Percentiles rank a stretch among this genome's conserved stretches.
phyloP scores from a whole-genome alignment of 164 flowering plant genomes.

The Amborella trichopoda region DNA sequence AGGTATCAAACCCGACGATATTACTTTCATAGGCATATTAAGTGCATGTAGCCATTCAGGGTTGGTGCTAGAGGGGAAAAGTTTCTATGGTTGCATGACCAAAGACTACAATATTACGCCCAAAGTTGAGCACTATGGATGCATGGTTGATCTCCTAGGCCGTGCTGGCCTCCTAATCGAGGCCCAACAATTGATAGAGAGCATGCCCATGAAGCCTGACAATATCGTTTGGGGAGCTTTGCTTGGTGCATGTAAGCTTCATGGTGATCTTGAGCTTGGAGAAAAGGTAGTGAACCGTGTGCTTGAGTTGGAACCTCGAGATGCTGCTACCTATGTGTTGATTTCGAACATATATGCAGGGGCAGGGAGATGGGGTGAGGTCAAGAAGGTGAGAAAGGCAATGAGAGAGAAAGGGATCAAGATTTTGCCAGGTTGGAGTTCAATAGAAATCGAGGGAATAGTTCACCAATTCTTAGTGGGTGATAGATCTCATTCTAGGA shows the following conservation, averaged over 20 bases:
- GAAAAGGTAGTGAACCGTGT: conserved; percentile 5
- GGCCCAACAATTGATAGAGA: conserved; percentile 9
- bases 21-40: conserved; percentile 17
- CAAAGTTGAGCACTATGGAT: conserved; percentile 17
- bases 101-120: conserved; percentile 10
- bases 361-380: conserved; percentile 8
- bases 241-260: conserved; percentile 10
- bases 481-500: conserved; percentile 7
- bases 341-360: conserved; percentile 11
- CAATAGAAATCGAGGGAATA: conserved; percentile 9
- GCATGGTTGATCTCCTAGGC: conserved; percentile 20
- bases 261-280: conserved; percentile 6
- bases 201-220: conserved; percentile 12
- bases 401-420: conserved; percentile 7
- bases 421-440: conserved; percentile 13
- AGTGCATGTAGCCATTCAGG: conserved; percentile 21
- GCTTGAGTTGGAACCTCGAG: conserved; percentile 2
- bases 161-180: conserved; percentile 9
- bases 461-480: conserved; percentile 13
- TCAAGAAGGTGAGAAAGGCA: conserved; percentile 5
- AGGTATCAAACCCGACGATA: conserved; percentile 8
- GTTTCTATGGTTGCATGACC: conserved; percentile 9
- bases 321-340: conserved; percentile 10
- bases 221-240: conserved; percentile 12
- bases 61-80: conserved; percentile 8